A percentile compares a stretch with the other conserved stretches of the same genome.
Conservation (phyloP, 148 eudicot species). For the Rheum nobile region DNA sequence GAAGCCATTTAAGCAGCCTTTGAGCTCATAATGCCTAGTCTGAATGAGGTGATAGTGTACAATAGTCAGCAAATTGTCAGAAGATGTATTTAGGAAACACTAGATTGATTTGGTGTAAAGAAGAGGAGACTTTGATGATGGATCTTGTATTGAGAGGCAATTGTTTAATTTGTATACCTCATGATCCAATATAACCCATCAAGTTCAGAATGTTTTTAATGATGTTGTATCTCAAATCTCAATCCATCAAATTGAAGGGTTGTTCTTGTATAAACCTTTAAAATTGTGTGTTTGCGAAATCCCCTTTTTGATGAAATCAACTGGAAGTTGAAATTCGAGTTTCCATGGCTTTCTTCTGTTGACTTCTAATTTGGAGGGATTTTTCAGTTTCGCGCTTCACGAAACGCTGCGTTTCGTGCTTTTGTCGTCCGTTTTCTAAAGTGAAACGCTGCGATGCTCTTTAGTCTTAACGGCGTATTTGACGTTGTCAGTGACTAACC, state of each 20-base stretch:
- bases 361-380: background rate
- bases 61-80: background rate
- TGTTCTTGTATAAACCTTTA: no score
- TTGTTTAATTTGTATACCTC: background rate
- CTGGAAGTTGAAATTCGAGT: no score
- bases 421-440: background rate
- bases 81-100: background rate
- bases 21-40: slow-evolving; percentile 7
- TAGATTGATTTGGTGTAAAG: background rate
- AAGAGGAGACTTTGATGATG: background rate
- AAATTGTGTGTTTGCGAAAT: no score
- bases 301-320: no score
- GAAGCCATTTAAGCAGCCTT: slow-evolving; percentile 22
- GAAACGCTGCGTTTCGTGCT: background rate
- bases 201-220: no score
- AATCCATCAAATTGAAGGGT: no score
- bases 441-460: background rate
- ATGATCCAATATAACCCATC: no score
- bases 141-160: background rate
- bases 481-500: background rate
- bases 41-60: background rate
- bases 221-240: no score
- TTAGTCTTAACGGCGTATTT: background rate
- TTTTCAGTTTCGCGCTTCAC: background rate
- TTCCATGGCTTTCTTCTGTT: background rate